Evolutionary conservation across 768 basidiomycete genomes (phyloP).

Genomic region (Xerocomellus intermedius): DNA sequence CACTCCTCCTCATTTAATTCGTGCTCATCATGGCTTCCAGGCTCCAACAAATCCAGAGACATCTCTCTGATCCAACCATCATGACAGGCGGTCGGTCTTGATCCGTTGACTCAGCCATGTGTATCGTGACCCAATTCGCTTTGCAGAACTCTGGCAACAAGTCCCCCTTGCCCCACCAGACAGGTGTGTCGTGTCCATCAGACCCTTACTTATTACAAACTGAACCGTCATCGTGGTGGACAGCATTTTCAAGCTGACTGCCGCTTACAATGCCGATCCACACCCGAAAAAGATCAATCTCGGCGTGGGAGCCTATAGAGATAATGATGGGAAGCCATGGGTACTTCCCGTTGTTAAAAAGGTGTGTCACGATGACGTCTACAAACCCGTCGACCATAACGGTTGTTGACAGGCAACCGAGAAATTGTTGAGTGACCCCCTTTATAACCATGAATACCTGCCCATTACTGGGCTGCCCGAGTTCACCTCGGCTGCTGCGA

Average conservation of each 20-base stretch:
- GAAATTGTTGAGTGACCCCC: constrained; percentile 63
- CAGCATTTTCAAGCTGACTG: constrained; percentile 90
- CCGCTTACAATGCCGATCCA: constrained; percentile 81
- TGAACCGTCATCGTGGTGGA: constrained; percentile 7
- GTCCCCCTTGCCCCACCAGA: constrained; percentile 86
- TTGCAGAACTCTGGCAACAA: constrained; percentile 66
- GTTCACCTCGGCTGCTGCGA: constrained; percentile 79
- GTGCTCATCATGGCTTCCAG: constrained; percentile 49
- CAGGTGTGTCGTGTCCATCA: constrained; percentile 45
- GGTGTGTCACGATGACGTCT: constrained; percentile 40
- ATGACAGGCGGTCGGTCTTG: constrained; percentile 55
- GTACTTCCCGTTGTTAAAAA: constrained; percentile 89
- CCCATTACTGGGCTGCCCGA: constrained; percentile 86
- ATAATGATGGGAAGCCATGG: constrained; percentile 86
- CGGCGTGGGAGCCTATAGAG: constrained; percentile 91
- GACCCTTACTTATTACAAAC: not conserved
- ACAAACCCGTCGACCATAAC: not conserved
- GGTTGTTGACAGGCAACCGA: constrained; percentile 59
- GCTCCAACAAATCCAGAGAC: constrained; percentile 57
- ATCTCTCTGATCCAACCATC: constrained; percentile 41
- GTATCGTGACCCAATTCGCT: not conserved
- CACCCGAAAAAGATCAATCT: constrained; percentile 82
- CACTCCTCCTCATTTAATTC: not conserved
- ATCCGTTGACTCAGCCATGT: constrained; percentile 1
- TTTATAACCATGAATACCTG: constrained; percentile 88